Evolutionary conservation across 2,329 filamentous ascomycete species (phyloP).

Genomic region (Clathrospora elynae): DNA sequence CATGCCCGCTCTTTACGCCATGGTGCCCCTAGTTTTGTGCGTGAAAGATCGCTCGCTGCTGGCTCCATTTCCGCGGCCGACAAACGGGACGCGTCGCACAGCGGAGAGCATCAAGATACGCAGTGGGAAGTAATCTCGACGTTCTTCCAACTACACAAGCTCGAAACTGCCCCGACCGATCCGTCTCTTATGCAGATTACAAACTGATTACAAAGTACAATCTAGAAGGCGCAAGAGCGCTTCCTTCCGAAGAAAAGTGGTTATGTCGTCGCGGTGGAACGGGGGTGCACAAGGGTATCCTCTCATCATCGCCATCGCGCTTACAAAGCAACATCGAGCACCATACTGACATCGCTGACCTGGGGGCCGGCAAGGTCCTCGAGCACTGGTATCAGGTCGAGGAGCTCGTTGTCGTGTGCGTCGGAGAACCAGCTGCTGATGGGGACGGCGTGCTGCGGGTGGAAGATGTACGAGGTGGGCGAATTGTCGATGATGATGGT

Average conservation of each 20-base stretch:
- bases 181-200: conserved; percentile 46
- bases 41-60: conserved; percentile 7
- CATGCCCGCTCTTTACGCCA: conserved; percentile 13
- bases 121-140: conserved; percentile 6
- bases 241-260: conserved; percentile 21
- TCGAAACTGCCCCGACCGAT: conserved; percentile 10
- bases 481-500: conserved; percentile 99
- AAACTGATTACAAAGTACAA: conserved; percentile 49
- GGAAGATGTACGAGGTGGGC: conserved; percentile 98
- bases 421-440: conserved; percentile 99
- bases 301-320: conserved; percentile 26
- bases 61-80: no score
- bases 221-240: conserved; percentile 10
- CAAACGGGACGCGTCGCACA: no score
- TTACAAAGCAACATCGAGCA: conserved; percentile 83
- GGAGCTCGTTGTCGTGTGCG: conserved; percentile 96
- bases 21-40: conserved; percentile 14
- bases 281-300: conserved; percentile 35
- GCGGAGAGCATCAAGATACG: conserved; percentile 2
- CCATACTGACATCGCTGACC: conserved; percentile 94
- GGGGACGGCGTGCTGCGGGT: conserved; percentile 96
- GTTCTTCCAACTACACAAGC: conserved; percentile 2
- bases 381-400: conserved; percentile 96
- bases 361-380: conserved; percentile 90
- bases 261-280: conserved; percentile 30